Percentiles rank a stretch among this genome's conserved stretches.
Conservation (phyloP, 2,329 filamentous ascomycete genomes). For the Gaeumannomyces tritici region DNA sequence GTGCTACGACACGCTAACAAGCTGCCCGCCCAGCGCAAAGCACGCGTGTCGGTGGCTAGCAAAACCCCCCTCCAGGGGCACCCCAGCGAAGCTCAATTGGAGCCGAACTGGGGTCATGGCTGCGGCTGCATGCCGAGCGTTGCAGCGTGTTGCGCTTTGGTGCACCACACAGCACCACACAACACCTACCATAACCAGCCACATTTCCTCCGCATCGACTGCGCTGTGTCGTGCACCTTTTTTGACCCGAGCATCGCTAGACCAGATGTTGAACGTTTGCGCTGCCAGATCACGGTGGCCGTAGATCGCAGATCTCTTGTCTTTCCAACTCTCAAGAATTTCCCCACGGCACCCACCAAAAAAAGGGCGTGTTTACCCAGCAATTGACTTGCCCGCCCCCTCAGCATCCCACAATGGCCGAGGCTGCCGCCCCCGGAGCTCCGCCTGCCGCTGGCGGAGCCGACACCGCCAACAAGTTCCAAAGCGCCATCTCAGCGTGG, state of each 20-base stretch:
- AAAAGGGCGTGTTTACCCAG: background rate
- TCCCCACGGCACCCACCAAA: background rate
- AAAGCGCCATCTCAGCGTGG: slow-evolving; percentile 92
- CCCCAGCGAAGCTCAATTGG: background rate
- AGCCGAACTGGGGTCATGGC: background rate
- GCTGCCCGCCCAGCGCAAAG: background rate
- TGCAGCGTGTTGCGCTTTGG: background rate
- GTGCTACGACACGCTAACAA: background rate
- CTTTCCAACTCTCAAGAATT: background rate
- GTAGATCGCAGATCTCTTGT: background rate
- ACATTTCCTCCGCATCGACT: background rate
- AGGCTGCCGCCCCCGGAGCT: slow-evolving; percentile 7
- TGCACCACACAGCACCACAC: too few species aligned
- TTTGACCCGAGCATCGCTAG: background rate
- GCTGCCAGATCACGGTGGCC: background rate
- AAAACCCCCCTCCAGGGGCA: background rate
- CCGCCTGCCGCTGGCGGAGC: slow-evolving; percentile 1
- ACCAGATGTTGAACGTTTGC: background rate
- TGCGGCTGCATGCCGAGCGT: background rate
- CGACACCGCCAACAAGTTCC: slow-evolving; percentile 77
- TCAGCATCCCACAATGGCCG: slow-evolving; percentile 14
- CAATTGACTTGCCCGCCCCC: background rate
- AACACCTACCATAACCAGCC: background rate
- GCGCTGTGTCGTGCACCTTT: background rate
- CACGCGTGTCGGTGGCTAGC: background rate